Base-by-base conservation (phyloP, 441 rosid genomes). In the Populus tomentosa region DNA sequence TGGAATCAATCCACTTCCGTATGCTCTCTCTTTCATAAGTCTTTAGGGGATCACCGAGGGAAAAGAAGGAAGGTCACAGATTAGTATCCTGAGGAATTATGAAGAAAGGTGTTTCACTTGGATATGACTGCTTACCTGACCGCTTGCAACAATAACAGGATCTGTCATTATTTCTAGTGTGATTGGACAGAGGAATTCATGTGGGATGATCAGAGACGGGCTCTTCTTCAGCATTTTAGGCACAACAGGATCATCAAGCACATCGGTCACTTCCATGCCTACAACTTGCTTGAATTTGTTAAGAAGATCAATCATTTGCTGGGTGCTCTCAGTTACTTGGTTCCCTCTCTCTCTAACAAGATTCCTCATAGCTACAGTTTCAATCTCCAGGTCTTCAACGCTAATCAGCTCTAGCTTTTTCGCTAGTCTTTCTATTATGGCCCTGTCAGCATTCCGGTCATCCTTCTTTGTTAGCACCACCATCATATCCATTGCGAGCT, bases 401-500 rank as follows among this genome's bases (percentile, higher is more conserved):
- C 85, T 80, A 28, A 82, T 88, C 7, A 94, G 80, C 33, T 92
- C 92, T 28, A 94, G 86, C 79, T 88, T 94, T 59, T 87, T 84
- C 6, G 96, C 96, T 26, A 94, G 83, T 73, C 97, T 87, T 76
- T 91, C 90, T 4, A 92, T 74, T 7, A 94, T 87, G 5, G 91
- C 93, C 16, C 75, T 86, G 74, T 94, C 97, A 21, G 92, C 87
- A 69, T 87, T 88, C 10, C 89, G 76, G 62, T 85, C 90, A 68
- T 92, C 91, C 16, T 85, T 81, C 79, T 85, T 83, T 0, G 98
- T 87, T 70, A 88, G 87, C 0, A 87, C 89, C 6, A 89, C 94
- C 94, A 94, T 94, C 84, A 90, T 83, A 81, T 94, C 97, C 87
- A 92, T 91, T n/a, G 92, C 94, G 3, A 92, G 85, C 80, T 94